Evolutionary conservation across 1,284 basidiomycete genomes (phyloP).

Genomic region (Kalmanozyma brasiliensis): DNA sequence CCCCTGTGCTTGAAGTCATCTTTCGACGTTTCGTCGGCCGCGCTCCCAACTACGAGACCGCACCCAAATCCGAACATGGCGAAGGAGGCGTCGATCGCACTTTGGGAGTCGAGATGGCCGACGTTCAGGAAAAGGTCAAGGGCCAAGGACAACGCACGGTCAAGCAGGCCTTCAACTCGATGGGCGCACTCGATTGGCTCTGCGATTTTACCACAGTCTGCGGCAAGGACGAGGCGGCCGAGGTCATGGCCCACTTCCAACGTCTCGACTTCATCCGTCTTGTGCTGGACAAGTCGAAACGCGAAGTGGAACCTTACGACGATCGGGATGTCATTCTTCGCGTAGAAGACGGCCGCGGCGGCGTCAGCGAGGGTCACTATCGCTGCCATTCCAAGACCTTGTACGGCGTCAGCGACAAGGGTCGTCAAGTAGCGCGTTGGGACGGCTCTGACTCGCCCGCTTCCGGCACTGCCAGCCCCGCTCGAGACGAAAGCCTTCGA

Average conservation of each 20-base stretch:
- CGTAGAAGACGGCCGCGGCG: constrained; percentile 55
- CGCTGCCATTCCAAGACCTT: constrained; percentile 92
- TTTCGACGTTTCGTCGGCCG: constrained; percentile 93
- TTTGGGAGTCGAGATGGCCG: constrained; percentile 71
- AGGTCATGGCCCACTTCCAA: constrained; percentile 96
- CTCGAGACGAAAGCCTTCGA: constrained; percentile 14
- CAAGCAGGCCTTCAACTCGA: constrained; percentile 86
- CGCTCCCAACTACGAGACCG: constrained; percentile 45
- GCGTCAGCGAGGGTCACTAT: constrained; percentile 75
- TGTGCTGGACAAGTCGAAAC: constrained; percentile 72
- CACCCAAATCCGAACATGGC: constrained; percentile 7
- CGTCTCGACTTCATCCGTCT: constrained; percentile 89
- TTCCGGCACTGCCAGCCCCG: constrained; percentile 18
- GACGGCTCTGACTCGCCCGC: constrained; percentile 22
- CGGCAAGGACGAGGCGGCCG: constrained; percentile 94
- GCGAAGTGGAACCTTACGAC: constrained; percentile 54
- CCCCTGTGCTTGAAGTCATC: constrained; percentile 90
- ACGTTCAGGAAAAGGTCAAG: constrained; percentile 74
- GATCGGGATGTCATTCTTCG: constrained; percentile 52
- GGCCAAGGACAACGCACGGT: constrained; percentile 80
- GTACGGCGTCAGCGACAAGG: constrained; percentile 92
- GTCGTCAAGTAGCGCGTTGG: constrained; percentile 83
- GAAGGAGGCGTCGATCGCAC: constrained; percentile 69
- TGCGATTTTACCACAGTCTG: constrained; percentile 97
- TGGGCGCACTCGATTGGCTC: constrained; percentile 92